These are phyloP conservation scores for Amanita inopinata DNA, from an alignment of 768 basidiomycete genomes.

Conservation along the genomic window DNA sequence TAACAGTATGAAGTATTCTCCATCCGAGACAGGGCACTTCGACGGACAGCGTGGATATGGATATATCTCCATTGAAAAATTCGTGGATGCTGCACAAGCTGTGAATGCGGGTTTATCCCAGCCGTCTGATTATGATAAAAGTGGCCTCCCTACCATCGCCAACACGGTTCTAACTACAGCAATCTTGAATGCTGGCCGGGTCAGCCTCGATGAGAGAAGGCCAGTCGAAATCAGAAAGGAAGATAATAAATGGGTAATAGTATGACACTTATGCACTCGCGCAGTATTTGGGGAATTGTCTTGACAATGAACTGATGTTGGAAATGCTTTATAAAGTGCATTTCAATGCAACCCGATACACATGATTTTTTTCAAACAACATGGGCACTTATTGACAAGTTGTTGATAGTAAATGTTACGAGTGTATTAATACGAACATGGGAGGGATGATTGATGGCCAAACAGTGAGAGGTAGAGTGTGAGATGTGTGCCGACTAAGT, in stretches of 20 bases:
- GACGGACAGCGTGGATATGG: slow-evolving; percentile 93
- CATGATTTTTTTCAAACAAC: no score
- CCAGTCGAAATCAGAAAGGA: slow-evolving; percentile 69
- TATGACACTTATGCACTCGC: slow-evolving; percentile 40
- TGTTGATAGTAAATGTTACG: slow-evolving; percentile 5
- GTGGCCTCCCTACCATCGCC: slow-evolving; percentile 79
- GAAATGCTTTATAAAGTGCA: no score
- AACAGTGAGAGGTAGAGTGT: slow-evolving; percentile 9
- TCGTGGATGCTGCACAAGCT: slow-evolving; percentile 72
- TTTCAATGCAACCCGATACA: no score
- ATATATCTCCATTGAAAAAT: slow-evolving; percentile 87
- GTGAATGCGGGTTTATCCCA: slow-evolving; percentile 64
- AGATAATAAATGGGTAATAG: slow-evolving; percentile 56
- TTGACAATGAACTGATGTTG: no score
- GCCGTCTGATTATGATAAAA: slow-evolving; percentile 66
- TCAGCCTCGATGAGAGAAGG: slow-evolving; percentile 84
- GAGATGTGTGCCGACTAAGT: slow-evolving; percentile 9
- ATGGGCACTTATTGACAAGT: slow-evolving; percentile 7
- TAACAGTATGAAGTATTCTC: slow-evolving; percentile 86
- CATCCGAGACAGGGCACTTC: slow-evolving; percentile 85
- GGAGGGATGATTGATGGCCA: slow-evolving; percentile 15
- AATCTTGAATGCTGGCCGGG: slow-evolving; percentile 83
- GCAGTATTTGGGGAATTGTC: no score
- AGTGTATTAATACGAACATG: slow-evolving; percentile 7
- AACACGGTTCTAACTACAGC: slow-evolving; percentile 85